Base-by-base conservation (phyloP, 1,284 basidiomycete species). In the Irpex sp. region DNA sequence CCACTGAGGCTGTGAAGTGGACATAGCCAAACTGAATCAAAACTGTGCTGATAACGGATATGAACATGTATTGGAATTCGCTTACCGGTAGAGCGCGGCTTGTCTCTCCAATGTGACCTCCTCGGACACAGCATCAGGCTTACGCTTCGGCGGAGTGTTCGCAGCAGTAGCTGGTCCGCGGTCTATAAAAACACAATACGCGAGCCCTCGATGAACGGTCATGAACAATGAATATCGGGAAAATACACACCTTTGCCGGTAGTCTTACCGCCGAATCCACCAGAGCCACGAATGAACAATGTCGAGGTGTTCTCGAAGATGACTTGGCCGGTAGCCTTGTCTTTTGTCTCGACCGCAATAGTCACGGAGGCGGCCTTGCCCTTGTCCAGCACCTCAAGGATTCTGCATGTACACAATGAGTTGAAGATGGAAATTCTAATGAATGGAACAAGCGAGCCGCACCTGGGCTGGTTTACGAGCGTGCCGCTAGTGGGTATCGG, bases 241-340 rank as follows among this genome's bases (percentile, higher is more conserved):
- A 34, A 34, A 9, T 7, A 47, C 80, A 62, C 70, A 93, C 93
- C 92, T 66, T 82, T 87, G 59, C 94, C 95, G 51, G 77, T 81
- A 70, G 94, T 92, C 80, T 93, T 95, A 17, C 97, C 97, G 11
- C 94, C 94, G 76, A 99, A 98, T 4, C 96, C 96, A 55, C 97
- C 97, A 47, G 93, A 86, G 9, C 96, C 97, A 63, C 97, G 93
- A 71, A 98, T 88, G 77, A 98, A 94, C 2, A 96, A 82, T 2
- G 97, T 99, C 48, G 88, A 89, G 76, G 97, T 93, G 76, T 93
- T 97, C 79, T 97, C 95, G 72, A 95, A 97, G 63, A 99, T 84
- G 62, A 93, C 79, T 63, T 93, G 82, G 5, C 95, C 95, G 4
- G 89, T 87, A 52, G 74, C 74, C 73, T 91, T 90, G 77, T 97